A percentile compares a stretch with the other conserved stretches of the same genome.
Conservation (phyloP, 768 basidiomycete genomes). For the Cystofilobasidium bisporidii region DNA sequence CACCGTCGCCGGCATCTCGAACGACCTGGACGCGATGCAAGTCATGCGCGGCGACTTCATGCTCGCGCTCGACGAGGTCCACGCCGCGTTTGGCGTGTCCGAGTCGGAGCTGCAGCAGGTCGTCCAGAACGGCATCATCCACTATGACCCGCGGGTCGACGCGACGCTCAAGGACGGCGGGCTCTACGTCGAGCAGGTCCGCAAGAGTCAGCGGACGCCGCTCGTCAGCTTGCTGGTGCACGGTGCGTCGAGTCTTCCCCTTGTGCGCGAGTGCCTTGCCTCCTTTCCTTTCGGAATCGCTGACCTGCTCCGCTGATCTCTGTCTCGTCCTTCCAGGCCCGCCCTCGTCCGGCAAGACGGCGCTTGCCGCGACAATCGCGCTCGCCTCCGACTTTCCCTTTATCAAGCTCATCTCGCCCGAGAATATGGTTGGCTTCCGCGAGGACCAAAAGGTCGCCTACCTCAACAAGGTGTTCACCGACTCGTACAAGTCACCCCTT, state of each 20-base stretch:
- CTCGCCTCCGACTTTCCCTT: slow-evolving; percentile 90
- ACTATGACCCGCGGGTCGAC: slow-evolving; percentile 63
- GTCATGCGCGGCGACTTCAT: slow-evolving; percentile 80
- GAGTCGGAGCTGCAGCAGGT: slow-evolving; percentile 90
- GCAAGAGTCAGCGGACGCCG: slow-evolving; percentile 77
- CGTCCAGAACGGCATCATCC: slow-evolving; percentile 93
- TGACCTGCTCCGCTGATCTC: no score
- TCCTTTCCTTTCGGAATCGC: no score
- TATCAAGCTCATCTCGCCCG: slow-evolving; percentile 92
- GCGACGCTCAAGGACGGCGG: slow-evolving; percentile 77
- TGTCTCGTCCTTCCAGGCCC: slow-evolving; percentile 45
- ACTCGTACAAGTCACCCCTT: slow-evolving; percentile 93
- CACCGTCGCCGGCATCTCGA: slow-evolving; percentile 90
- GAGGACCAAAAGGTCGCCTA: slow-evolving; percentile 83
- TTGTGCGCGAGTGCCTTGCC: no score
- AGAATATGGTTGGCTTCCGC: slow-evolving; percentile 92
- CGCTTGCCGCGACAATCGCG: slow-evolving; percentile 85
- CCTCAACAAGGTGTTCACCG: slow-evolving; percentile 83
- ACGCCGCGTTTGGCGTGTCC: slow-evolving; percentile 92
- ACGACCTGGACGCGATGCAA: slow-evolving; percentile 85
- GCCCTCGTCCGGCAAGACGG: slow-evolving; percentile 87
- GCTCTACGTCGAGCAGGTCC: slow-evolving; percentile 87
- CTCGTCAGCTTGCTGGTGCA: slow-evolving; percentile 83
- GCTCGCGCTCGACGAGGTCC: slow-evolving; percentile 84
- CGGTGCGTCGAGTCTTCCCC: slow-evolving; percentile 40